phyloP scores from a whole-genome alignment of 306 rosid species.

The Pyrus bretschneideri region DNA sequence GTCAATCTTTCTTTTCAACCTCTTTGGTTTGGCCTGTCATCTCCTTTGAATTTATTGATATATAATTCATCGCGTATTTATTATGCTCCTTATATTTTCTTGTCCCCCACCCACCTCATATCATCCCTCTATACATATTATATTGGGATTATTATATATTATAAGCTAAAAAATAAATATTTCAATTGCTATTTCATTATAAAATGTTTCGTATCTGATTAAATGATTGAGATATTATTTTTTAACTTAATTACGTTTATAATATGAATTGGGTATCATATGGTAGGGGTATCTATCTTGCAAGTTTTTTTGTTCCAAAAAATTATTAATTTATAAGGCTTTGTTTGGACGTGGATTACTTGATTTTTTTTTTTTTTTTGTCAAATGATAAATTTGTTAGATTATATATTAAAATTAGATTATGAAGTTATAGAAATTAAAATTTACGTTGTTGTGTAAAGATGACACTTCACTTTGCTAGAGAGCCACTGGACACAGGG shows the following conservation, averaged over 20 bases:
- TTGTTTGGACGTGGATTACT: conserved; percentile 8
- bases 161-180: not conserved
- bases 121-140: not conserved
- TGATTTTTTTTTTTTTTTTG: not conserved
- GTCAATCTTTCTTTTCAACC: conserved; percentile 64
- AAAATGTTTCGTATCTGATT: not conserved
- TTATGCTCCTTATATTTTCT: conserved; percentile 20
- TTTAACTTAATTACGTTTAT: not conserved
- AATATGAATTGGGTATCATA: not conserved
- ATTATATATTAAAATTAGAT: too few relatives aligned
- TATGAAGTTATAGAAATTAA: fast-evolving
- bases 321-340: not conserved
- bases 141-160: not conserved
- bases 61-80: conserved; percentile 54
- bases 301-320: not conserved
- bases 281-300: not conserved
- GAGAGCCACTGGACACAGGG: not conserved
- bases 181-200: not conserved
- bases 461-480: fast-evolving
- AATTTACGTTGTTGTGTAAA: too few relatives aligned
- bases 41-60: conserved; percentile 43
- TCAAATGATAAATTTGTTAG: too few relatives aligned
- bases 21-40: conserved; percentile 25
- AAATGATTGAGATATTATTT: not conserved
- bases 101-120: conserved; percentile 35